Evolutionary conservation across 306 rosid genomes (phyloP).

Genomic region (Nissolia schottii): DNA sequence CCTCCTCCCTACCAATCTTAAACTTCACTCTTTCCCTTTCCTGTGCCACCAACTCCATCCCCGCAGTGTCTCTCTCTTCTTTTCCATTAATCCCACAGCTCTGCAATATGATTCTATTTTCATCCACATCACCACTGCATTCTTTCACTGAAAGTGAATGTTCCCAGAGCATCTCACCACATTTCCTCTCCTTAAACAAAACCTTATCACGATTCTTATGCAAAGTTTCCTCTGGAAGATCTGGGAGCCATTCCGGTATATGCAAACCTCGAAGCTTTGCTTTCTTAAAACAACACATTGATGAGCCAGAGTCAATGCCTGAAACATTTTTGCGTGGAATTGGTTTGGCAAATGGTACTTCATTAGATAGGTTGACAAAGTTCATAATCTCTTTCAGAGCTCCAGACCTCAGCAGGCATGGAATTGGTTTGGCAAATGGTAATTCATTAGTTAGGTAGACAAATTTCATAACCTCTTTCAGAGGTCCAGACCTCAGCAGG

Average conservation of each 20-base stretch:
- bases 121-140: background rate
- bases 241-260: constrained; percentile 72
- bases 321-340: constrained; percentile 26
- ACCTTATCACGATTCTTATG: background rate
- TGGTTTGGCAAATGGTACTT: constrained; percentile 51
- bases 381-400: constrained; percentile 43
- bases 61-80: constrained; percentile 15
- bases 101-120: background rate
- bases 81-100: constrained; percentile 14
- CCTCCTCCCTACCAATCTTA: constrained; percentile 35
- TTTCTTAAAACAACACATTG: background rate
- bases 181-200: constrained; percentile 32
- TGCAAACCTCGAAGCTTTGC: constrained; percentile 22
- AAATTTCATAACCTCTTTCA: constrained; percentile 45
- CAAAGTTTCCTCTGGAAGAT: constrained; percentile 36
- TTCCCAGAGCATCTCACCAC: constrained; percentile 71
- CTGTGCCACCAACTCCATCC: constrained; percentile 27
- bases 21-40: constrained; percentile 51
- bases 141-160: constrained; percentile 1
- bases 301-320: constrained; percentile 11
- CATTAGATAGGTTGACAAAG: constrained; percentile 28
- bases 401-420: constrained; percentile 36
- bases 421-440: constrained; percentile 54
- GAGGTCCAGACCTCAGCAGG: constrained; percentile 39
- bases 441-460: constrained; percentile 25